Percentiles rank a stretch among this genome's conserved stretches.
These are phyloP conservation scores for Sporisorium exsertum DNA, from an alignment of 1,284 basidiomycete species.

Conservation along the genomic window DNA sequence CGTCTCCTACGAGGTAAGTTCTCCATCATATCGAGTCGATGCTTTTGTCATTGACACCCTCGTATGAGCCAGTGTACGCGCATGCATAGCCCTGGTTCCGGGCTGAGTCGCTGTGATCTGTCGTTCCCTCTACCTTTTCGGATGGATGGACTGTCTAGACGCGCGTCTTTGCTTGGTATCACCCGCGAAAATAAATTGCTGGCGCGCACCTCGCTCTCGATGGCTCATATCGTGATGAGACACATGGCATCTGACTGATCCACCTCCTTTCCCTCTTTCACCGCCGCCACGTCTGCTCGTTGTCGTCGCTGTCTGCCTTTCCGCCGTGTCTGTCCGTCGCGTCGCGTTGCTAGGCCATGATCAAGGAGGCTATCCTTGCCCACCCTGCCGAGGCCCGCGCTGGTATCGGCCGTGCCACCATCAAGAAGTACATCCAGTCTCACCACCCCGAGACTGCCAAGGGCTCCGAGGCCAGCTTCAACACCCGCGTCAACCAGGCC, in stretches of 20 bases:
- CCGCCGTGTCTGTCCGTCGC: constrained; percentile 17
- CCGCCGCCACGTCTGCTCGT: constrained; percentile 4
- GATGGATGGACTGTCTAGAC: constrained; percentile 29
- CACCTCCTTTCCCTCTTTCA: not conserved
- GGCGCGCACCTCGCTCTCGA: constrained; percentile 11
- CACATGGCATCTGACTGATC: constrained; percentile 19
- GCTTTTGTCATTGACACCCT: not conserved
- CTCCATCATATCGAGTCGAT: not conserved
- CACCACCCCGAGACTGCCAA: constrained; percentile 57
- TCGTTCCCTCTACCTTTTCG: constrained; percentile 14
- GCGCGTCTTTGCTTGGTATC: constrained; percentile 16
- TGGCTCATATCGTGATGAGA: constrained; percentile 9
- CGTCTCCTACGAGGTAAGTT: constrained; percentile 60
- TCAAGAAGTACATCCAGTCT: constrained; percentile 81
- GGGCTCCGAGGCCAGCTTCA: constrained; percentile 75
- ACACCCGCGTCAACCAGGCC: constrained; percentile 83
- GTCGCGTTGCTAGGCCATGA: constrained; percentile 61
- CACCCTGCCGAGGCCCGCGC: constrained; percentile 81
- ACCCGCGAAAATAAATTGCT: constrained; percentile 20
- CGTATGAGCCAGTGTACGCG: constrained; percentile 15
- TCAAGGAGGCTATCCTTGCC: constrained; percentile 80
- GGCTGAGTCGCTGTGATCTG: constrained; percentile 13
- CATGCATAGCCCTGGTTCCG: not conserved
- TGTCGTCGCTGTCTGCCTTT: not conserved
- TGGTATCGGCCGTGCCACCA: constrained; percentile 88